These are phyloP conservation scores for Trichophaea hybrida DNA, from an alignment of 2,329 filamentous ascomycete species.

Conservation along the genomic window DNA sequence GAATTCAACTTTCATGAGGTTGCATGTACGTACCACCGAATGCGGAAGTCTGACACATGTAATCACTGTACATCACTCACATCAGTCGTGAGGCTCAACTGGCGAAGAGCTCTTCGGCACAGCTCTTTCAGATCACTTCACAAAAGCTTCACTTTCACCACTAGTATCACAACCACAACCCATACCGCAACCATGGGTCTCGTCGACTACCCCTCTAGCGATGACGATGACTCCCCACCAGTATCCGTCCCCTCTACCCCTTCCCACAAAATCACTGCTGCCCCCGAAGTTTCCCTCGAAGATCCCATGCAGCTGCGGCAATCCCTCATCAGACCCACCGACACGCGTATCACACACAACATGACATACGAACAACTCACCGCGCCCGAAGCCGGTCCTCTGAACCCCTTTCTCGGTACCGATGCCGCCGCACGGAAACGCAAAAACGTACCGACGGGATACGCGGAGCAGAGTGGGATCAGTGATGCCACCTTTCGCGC, in stretches of 20 bases:
- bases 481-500: slow-evolving; percentile 81
- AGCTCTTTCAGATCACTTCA: too few species aligned
- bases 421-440: slow-evolving; percentile 46
- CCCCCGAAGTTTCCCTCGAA: slow-evolving; percentile 42
- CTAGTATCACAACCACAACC: too few species aligned
- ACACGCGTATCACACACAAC: slow-evolving; percentile 39
- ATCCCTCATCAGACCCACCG: slow-evolving; percentile 39
- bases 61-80: too few species aligned
- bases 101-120: too few species aligned
- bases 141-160: too few species aligned
- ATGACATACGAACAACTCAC: slow-evolving; percentile 57
- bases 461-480: slow-evolving; percentile 73
- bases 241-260: slow-evolving; percentile 25
- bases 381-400: slow-evolving; percentile 50
- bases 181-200: slow-evolving; percentile 23
- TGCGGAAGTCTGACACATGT: too few species aligned
- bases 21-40: too few species aligned
- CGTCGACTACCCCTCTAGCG: slow-evolving; percentile 32
- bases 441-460: slow-evolving; percentile 72
- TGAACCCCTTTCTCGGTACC: slow-evolving; percentile 60
- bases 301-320: slow-evolving; percentile 38
- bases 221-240: slow-evolving; percentile 33
- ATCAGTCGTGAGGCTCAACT: too few species aligned
- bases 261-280: slow-evolving; percentile 34
- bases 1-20: too few species aligned